phyloP scores from a whole-genome alignment of 305 asterid species.

The Fraxinus dipetala region DNA sequence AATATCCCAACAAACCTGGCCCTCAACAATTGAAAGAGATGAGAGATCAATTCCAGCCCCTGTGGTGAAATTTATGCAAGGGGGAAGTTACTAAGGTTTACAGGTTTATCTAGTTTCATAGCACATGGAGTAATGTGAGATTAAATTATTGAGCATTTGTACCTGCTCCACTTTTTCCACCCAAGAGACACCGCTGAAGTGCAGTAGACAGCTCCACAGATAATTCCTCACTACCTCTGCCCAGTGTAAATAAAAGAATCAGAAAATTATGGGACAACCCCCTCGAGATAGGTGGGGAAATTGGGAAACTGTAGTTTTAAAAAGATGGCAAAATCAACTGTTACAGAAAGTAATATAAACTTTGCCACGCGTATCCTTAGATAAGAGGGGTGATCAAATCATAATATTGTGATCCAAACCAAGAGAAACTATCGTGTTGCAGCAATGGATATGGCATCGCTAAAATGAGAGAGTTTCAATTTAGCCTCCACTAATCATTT shows the following conservation, averaged over 20 bases:
- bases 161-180: constrained; percentile 95
- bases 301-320: background rate
- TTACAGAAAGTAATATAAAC: background rate
- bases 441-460: background rate
- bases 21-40: constrained; percentile 65
- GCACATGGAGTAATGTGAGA: constrained; percentile 3
- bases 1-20: constrained; percentile 94
- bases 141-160: background rate
- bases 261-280: background rate
- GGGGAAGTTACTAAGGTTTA: background rate
- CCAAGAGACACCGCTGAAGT: constrained; percentile 72
- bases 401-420: background rate
- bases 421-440: background rate
- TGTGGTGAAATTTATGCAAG: constrained; percentile 27
- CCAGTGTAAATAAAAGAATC: constrained; percentile 36
- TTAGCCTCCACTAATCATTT: background rate
- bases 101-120: background rate
- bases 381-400: background rate
- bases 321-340: background rate
- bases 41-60: constrained; percentile 86
- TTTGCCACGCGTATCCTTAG: background rate
- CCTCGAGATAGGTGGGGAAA: background rate
- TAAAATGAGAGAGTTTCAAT: background rate
- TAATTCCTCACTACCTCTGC: constrained; percentile 88
- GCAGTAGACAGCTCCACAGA: constrained; percentile 73